These are phyloP conservation scores for Mikania micrantha DNA, from an alignment of 129 eudicot genomes.

Conservation along the genomic window DNA sequence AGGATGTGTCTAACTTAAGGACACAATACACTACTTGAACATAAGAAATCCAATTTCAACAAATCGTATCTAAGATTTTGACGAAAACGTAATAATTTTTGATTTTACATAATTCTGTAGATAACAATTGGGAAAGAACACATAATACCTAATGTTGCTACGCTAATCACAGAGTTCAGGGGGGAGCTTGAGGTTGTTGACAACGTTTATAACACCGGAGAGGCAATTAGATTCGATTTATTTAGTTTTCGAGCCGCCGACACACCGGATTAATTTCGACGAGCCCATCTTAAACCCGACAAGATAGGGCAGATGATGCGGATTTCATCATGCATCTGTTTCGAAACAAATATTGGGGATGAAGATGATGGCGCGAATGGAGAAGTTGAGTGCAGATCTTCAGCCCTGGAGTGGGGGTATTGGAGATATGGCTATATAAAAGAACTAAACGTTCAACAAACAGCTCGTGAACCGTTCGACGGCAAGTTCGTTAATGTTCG, in stretches of 20 bases:
- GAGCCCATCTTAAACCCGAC: constrained; percentile 21
- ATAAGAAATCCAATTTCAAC: background rate
- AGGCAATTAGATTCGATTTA: constrained; percentile 50
- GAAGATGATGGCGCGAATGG: constrained; percentile 17
- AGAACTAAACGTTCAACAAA: too few relatives aligned
- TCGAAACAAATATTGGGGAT: background rate
- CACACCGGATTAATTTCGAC: constrained; percentile 15
- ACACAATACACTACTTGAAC: background rate
- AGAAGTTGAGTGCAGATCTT: constrained; percentile 19
- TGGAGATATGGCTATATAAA: too few relatives aligned
- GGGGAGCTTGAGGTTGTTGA: constrained; percentile 82
- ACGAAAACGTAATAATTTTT: background rate
- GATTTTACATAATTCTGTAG: background rate
- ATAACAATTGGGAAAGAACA: background rate
- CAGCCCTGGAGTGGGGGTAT: too few relatives aligned
- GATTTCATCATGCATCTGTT: background rate
- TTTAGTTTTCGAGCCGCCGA: constrained; percentile 24
- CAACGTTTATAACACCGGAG: constrained; percentile 77
- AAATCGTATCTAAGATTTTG: background rate
- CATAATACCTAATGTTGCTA: constrained; percentile 55
- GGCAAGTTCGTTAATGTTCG: too few relatives aligned
- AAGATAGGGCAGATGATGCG: background rate
- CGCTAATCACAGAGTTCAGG: constrained; percentile 93
- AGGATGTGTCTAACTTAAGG: background rate
- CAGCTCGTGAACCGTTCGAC: too few relatives aligned